Evolutionary conservation across 192 early-diverging fungal species (phyloP).

Genomic region (Entomortierella beljakovae): DNA sequence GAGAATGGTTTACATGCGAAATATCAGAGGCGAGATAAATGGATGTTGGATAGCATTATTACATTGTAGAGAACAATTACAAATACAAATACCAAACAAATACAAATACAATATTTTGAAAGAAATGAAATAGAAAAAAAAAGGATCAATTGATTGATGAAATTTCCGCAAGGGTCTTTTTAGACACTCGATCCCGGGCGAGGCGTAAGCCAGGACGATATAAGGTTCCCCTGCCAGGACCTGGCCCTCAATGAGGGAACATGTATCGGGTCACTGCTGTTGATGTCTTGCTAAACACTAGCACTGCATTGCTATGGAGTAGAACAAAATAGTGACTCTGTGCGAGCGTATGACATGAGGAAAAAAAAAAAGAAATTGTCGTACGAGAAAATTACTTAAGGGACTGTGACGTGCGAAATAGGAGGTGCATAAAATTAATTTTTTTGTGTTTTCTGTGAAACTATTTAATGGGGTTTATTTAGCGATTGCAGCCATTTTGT

Average conservation of each 20-base stretch:
- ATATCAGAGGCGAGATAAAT: background rate
- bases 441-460: too few species aligned
- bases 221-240: conserved; percentile 38
- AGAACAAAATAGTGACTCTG: conserved; percentile 39
- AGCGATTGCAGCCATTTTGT: too few species aligned
- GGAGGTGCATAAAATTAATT: too few species aligned
- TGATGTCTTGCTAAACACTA: conserved; percentile 44
- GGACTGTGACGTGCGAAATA: background rate
- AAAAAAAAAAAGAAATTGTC: background rate
- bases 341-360: conserved; percentile 47
- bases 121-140: background rate
- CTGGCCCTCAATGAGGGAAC: conserved; percentile 35
- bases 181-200: conserved; percentile 53
- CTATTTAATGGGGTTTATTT: too few species aligned
- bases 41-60: background rate
- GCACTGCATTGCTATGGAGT: conserved; percentile 39
- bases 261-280: conserved; percentile 17
- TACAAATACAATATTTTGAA: background rate
- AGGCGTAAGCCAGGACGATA: conserved; percentile 42
- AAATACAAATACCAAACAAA: too few species aligned
- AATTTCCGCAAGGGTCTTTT: conserved; percentile 35
- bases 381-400: background rate
- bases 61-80: too few species aligned
- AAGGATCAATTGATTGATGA: background rate
- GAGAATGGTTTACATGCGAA: conserved; percentile 60